These are phyloP conservation scores for Chlorella variabilis DNA, from an alignment of 163 green algal species.

Conservation along the genomic window DNA sequence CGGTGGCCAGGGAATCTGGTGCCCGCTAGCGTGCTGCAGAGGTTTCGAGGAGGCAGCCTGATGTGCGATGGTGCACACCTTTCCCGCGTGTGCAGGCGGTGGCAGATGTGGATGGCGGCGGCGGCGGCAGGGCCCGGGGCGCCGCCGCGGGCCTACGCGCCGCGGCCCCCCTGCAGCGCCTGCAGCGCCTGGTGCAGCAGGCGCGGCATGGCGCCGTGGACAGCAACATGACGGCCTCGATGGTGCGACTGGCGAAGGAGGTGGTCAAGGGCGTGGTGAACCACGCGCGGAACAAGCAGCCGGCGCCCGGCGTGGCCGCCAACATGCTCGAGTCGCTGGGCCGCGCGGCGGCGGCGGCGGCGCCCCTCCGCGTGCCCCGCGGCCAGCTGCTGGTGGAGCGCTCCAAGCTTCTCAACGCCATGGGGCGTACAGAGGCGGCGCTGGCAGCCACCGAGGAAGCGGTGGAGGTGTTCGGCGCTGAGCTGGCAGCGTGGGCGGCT, in stretches of 20 bases:
- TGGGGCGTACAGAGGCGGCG: background rate
- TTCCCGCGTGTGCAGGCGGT: background rate
- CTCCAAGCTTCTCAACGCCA: background rate
- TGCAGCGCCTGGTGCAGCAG: conserved; percentile 1
- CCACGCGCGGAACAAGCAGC: background rate
- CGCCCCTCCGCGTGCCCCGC: background rate
- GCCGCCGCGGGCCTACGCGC: background rate
- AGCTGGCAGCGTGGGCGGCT: background rate
- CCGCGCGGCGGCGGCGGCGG: background rate
- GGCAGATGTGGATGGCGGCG: background rate
- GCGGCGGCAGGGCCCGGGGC: background rate
- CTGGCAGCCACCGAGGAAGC: background rate
- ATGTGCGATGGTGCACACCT: too few relatives aligned
- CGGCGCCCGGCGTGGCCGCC: background rate
- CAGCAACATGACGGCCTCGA: background rate
- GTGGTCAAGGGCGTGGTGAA: conserved; percentile 10
- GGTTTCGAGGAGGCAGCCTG: too few relatives aligned
- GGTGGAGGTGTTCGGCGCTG: background rate
- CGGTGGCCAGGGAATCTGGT: too few relatives aligned
- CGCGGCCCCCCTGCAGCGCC: background rate
- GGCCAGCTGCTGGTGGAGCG: conserved; percentile 17
- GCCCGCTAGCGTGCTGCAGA: too few relatives aligned
- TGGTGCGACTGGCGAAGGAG: background rate
- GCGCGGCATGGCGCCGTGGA: background rate
- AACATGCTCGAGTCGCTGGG: background rate